Evolutionary conservation across 495 filamentous ascomycete genomes (phyloP).

Genomic region (Xylaria sp.): DNA sequence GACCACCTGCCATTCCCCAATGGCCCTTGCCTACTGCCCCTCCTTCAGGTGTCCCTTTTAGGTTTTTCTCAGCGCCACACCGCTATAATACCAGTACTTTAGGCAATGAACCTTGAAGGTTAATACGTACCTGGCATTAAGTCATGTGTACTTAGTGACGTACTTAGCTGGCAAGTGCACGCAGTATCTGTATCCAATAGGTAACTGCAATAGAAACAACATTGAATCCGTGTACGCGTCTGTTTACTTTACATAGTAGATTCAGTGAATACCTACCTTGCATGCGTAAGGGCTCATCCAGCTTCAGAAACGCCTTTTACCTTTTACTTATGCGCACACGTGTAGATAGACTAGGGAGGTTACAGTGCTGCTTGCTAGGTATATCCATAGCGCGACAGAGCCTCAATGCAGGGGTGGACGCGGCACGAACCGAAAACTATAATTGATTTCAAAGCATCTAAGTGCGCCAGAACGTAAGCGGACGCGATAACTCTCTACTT

Average conservation of each 20-base stretch:
- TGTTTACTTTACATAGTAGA: no score
- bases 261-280: no score
- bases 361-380: no score
- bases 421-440: not conserved
- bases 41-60: not conserved
- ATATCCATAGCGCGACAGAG: not conserved
- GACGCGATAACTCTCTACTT: not conserved
- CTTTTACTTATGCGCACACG: no score
- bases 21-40: conserved; percentile 1
- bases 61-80: not conserved
- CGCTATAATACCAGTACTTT: not conserved
- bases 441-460: not conserved
- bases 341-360: no score
- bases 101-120: not conserved
- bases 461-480: not conserved
- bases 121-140: no score
- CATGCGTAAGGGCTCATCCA: no score
- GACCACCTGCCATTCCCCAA: conserved; percentile 24
- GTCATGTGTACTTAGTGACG: not conserved
- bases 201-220: no score
- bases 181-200: no score
- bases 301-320: no score
- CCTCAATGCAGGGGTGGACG: conserved; percentile 3
- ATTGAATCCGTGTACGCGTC: no score
- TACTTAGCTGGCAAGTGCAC: not conserved